Evolutionary conservation across 768 basidiomycete species (phyloP).

Genomic region (Rhizopogon roseolus): DNA sequence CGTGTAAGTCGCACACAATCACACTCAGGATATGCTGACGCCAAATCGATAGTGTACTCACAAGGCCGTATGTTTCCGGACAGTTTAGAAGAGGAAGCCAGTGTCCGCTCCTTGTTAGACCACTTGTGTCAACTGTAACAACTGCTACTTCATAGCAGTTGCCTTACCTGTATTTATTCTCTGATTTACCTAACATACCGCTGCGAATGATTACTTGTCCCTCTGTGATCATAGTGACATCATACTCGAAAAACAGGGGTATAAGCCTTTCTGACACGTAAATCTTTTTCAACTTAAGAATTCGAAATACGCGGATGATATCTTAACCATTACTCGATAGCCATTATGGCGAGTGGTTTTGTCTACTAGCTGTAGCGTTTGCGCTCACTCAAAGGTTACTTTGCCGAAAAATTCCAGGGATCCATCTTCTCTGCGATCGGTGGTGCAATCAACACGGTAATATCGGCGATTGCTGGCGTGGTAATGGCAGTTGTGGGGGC

Average conservation of each 20-base stretch:
- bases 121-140: not conserved
- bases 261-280: no score
- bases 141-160: not conserved
- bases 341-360: not conserved
- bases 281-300: no score
- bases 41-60: constrained; percentile 44
- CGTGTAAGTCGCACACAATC: constrained; percentile 40
- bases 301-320: no score
- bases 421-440: not conserved
- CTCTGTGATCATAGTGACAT: not conserved
- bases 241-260: not conserved
- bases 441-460: no score
- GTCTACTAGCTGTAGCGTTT: not conserved
- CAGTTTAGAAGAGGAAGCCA: constrained; percentile 56
- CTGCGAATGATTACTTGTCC: no score
- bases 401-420: not conserved
- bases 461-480: no score
- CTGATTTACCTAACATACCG: no score
- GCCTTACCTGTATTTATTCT: no score
- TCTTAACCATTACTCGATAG: not conserved
- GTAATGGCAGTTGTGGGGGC: not conserved
- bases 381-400: not conserved
- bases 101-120: constrained; percentile 51
- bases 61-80: constrained; percentile 55
- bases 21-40: not conserved